phyloP scores from a whole-genome alignment of 1,284 basidiomycete genomes.

The Erythrobasidium hasegawianum region DNA sequence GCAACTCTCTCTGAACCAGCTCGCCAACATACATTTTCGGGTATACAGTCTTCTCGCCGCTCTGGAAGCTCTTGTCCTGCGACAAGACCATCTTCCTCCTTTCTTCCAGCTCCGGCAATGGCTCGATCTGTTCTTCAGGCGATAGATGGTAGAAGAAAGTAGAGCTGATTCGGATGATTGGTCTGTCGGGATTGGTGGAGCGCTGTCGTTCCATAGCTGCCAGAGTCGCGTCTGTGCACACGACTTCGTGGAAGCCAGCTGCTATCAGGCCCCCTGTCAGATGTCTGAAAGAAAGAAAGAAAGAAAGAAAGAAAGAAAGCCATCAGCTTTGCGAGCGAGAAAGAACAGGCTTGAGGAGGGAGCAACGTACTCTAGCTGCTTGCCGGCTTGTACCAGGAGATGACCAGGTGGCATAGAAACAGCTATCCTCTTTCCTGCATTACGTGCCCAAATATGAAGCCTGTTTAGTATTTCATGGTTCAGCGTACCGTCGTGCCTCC shows the following conservation, averaged over 20 bases:
- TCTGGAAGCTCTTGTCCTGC: constrained; percentile 3
- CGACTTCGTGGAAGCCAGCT: constrained; percentile 57
- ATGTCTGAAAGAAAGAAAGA: too few relatives aligned
- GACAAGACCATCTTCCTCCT: background rate
- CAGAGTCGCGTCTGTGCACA: constrained; percentile 73
- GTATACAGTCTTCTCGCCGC: constrained; percentile 3
- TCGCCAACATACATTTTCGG: constrained; percentile 29
- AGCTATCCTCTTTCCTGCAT: constrained; percentile 77
- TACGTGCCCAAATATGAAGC: constrained; percentile 84
- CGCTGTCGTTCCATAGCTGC: constrained; percentile 63
- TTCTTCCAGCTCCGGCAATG: constrained; percentile 12
- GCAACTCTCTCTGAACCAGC: constrained; percentile 27
- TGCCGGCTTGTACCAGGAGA: constrained; percentile 72
- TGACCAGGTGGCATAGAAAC: constrained; percentile 68
- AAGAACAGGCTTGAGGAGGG: too few relatives aligned
- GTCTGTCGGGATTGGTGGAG: constrained; percentile 62
- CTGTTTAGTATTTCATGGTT: constrained; percentile 49
- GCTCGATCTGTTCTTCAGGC: constrained; percentile 50
- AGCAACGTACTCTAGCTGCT: constrained; percentile 67
- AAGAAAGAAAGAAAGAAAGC: too few relatives aligned
- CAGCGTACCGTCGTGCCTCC: background rate
- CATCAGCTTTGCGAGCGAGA: too few relatives aligned
- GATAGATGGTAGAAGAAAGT: constrained; percentile 93
- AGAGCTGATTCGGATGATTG: constrained; percentile 82
- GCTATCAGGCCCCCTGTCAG: constrained; percentile 79